Evolutionary conservation across 495 filamentous ascomycete species (phyloP), one percentile per base, ranked within the genome.

Genomic region (Lichenothelia convexa): DNA sequence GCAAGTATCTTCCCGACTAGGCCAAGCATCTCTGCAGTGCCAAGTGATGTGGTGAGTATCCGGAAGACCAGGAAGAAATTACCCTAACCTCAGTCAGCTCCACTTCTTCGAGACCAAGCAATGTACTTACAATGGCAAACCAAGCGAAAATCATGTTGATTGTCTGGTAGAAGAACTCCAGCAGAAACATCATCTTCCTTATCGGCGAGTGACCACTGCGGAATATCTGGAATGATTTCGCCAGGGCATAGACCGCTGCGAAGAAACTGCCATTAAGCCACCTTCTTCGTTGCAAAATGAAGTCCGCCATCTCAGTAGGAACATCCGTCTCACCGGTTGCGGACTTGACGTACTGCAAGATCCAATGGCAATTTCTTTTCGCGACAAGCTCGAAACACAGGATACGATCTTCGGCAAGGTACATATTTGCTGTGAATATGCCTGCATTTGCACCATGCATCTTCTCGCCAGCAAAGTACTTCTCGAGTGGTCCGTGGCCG

Each of bases 51-150:
- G 1, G 87, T 95, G 44, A 99, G 57, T 52, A 99, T 99, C 49
- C 86, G 83, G 64, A 99, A 99, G 30, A 99, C 91, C 46, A 99
- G 60, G 70, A 95, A 99, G 68, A 99, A 99, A 56, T 99, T 99
- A 45, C 91, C 89, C 66, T 68, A 34, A 0, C 17, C 31, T 40
- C 21, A 46, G 36, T 34, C 9, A 12, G 16, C 17, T 16, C 33
- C 18, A 38, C 5, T 4, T 15, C 1, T 11, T 22, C 26, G 34
- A 9, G 29, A 31, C 13, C 34, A 29, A 31, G 12, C 18, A 13
- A 9, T 1, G 11, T 1, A 44, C 65, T 51, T 58, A 68, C 68
- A 48, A 99, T 89, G 46, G 81, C 83, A 58, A 99, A 95, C 91
- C 91, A 99, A 35, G 91, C 84, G 47, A 99, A 99, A 48, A 99